phyloP scores from a whole-genome alignment of 2,329 filamentous ascomycete genomes.

The Arthrobotrys iridis region DNA sequence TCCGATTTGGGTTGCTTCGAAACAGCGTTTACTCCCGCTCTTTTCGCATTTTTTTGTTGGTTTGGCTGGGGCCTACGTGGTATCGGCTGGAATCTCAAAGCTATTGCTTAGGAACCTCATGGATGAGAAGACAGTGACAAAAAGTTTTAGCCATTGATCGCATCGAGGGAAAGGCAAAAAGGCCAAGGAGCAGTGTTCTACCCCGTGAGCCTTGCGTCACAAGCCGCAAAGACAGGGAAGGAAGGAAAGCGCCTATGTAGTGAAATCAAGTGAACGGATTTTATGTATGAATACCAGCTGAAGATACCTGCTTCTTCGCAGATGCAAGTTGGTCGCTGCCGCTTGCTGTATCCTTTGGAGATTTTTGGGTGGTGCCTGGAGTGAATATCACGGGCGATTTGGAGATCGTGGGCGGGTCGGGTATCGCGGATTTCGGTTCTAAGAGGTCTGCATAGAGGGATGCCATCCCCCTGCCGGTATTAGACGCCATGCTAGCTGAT shows the following conservation, averaged over 20 bases:
- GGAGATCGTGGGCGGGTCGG: slow-evolving; percentile 24
- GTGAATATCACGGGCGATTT: slow-evolving; percentile 38
- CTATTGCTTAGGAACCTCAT: slow-evolving; percentile 33
- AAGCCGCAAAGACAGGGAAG: neutral
- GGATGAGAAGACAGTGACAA: slow-evolving; percentile 8
- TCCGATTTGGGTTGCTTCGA: slow-evolving; percentile 42
- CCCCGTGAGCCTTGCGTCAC: slow-evolving; percentile 6
- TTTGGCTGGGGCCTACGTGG: slow-evolving; percentile 42
- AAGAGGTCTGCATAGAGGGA: slow-evolving; percentile 53
- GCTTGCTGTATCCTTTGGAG: slow-evolving; percentile 15
- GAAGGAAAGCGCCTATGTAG: slow-evolving; percentile 11
- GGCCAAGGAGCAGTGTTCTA: slow-evolving; percentile 22
- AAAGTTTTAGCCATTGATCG: slow-evolving; percentile 49
- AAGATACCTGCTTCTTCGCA: slow-evolving; percentile 53
- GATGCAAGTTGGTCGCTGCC: slow-evolving; percentile 42
- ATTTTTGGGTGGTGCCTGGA: neutral
- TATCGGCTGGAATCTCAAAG: slow-evolving; percentile 52
- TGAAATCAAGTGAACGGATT: slow-evolving; percentile 37
- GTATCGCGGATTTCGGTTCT: slow-evolving; percentile 13
- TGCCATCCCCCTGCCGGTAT: slow-evolving; percentile 33
- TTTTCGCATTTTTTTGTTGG: slow-evolving; percentile 35
- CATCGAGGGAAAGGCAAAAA: slow-evolving; percentile 1
- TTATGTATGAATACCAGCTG: slow-evolving; percentile 54
- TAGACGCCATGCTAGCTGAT: slow-evolving; percentile 26
- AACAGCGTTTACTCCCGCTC: slow-evolving; percentile 21